Evolutionary conservation across 129 eudicot species (phyloP), one percentile per base, ranked within the genome.

Genomic region (Centella asiatica): DNA sequence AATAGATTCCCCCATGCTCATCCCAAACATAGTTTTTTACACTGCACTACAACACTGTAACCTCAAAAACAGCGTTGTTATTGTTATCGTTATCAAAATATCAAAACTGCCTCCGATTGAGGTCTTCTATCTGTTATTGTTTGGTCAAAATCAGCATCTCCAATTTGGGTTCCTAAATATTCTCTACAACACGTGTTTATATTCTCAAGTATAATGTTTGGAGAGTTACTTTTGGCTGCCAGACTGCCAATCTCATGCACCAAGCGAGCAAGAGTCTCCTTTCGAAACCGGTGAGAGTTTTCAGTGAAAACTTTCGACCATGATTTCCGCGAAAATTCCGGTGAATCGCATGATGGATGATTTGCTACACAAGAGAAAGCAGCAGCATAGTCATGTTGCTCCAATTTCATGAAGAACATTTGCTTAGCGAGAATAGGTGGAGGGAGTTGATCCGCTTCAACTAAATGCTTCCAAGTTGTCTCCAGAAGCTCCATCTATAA

Each of bases 381-480:
- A 40, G 81, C 83, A 23, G 74, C 72, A 40, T 51, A 72, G 71
- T 82, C 84, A 33, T 80, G 78, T 44, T 78, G 75, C 81, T 77
- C 77, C 65, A 92, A 45, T 53, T 80, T 87, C 67, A 76, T n/a
- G 58, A 81, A 61, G 54, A 87, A 92, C 86, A 88, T 80, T 65
- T 80, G 95, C 36, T 71, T 74, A 34, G 78, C 67, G 50, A 92
- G 83, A 42, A 32, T 66, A 25, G 81, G 84, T 42, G 95, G 90
- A 59, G 94, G 94, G 39, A 57, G 60, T 50, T 81, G 95, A 66
- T 81, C 79, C 14, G 75, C 66, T 26, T 76, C 74, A 34, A 76
- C 70, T 72, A 92, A 68, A 64, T 79, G 88, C 67, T 80, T 74
- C 98, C 98, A 92, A 0, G 95, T 84, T 64, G 72, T 74, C 59